Evolutionary conservation across 1,284 basidiomycete genomes (phyloP).

Genomic region (Ceratobasidium papillatum): DNA sequence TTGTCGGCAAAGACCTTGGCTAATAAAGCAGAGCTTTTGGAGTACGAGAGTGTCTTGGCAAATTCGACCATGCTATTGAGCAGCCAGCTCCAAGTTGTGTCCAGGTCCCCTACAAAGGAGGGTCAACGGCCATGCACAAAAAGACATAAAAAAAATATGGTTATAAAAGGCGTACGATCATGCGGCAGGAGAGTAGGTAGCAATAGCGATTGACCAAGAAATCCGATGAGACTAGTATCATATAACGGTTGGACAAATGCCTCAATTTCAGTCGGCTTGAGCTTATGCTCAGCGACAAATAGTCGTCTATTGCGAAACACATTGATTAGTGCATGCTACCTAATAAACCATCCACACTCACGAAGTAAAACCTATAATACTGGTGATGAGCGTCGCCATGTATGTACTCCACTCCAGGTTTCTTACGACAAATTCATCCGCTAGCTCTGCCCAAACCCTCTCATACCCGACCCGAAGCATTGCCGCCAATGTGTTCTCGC

Average conservation of each 20-base stretch:
- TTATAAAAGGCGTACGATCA: not conserved
- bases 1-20: not conserved
- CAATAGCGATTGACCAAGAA: not conserved
- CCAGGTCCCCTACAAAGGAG: not conserved
- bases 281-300: constrained; percentile 8
- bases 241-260: not conserved
- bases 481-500: not conserved
- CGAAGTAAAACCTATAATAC: not conserved
- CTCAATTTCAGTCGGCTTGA: not conserved
- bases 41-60: not conserved
- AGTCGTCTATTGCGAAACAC: not conserved
- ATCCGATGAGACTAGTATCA: not conserved
- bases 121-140: not conserved
- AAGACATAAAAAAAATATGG: no score
- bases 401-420: not conserved
- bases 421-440: not conserved
- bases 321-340: not conserved
- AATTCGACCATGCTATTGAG: not conserved
- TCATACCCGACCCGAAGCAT: constrained; percentile 1
- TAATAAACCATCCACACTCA: not conserved
- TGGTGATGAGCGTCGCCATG: not conserved
- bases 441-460: not conserved
- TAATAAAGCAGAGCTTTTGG: not conserved
- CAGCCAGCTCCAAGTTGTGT: not conserved
- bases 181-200: not conserved